These are phyloP conservation scores for Zygoascus biomembranicola DNA, from an alignment of 805 yeast species.

Conservation along the genomic window DNA sequence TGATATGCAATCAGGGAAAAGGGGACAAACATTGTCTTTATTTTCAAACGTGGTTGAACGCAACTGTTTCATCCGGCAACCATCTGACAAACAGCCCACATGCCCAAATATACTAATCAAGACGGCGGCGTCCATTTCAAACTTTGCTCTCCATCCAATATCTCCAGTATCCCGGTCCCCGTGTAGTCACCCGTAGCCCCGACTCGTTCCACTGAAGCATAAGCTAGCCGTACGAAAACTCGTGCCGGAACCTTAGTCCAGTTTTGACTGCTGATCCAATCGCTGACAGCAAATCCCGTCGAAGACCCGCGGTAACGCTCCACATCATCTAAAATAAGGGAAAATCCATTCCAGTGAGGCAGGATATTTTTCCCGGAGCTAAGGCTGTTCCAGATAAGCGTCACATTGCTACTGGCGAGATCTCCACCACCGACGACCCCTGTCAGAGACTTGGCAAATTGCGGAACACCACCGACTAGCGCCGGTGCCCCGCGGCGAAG, in stretches of 20 bases:
- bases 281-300: conserved; percentile 36
- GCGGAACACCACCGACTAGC: conserved; percentile 22
- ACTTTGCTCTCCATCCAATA: conserved; percentile 1
- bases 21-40: too few relatives aligned
- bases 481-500: conserved; percentile 65
- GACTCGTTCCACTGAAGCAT: conserved; percentile 8
- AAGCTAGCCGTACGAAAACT: conserved; percentile 19
- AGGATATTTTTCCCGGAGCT: background rate
- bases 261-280: conserved; percentile 21
- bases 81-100: too few relatives aligned
- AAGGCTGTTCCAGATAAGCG: conserved; percentile 17
- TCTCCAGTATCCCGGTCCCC: conserved; percentile 12
- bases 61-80: too few relatives aligned
- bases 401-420: background rate
- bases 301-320: conserved; percentile 60
- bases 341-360: conserved; percentile 38
- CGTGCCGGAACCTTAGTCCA: conserved; percentile 4
- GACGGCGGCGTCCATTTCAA: background rate
- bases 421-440: conserved; percentile 13
- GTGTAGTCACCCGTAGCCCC: conserved; percentile 17
- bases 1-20: too few relatives aligned
- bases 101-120: conserved; percentile 9
- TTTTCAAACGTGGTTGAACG: too few relatives aligned
- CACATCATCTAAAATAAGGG: conserved; percentile 69
- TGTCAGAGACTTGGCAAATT: conserved; percentile 4